Conservation (phyloP, 306 rosid species). For the Abrus pulchellus region DNA sequence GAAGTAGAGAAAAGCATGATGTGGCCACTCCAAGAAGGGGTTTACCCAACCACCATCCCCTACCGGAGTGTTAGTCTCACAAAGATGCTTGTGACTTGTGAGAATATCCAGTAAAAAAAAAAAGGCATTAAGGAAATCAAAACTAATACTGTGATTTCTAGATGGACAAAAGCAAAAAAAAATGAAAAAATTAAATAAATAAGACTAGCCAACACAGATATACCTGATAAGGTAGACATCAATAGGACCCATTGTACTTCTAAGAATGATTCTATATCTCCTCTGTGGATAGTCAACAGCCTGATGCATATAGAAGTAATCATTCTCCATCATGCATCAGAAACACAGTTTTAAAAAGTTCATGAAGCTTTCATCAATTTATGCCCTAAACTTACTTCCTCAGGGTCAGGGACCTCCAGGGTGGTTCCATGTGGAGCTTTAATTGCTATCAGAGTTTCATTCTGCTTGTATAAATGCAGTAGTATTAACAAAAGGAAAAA, state of each 20-base stretch:
- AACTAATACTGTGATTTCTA: conserved; percentile 41
- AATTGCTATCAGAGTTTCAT: conserved; percentile 96
- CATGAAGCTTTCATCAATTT: conserved; percentile 46
- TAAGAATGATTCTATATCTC: conserved; percentile 91
- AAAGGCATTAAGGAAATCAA: conserved; percentile 8
- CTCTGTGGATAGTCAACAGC: conserved; percentile 91
- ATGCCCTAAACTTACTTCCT: conserved; percentile 77
- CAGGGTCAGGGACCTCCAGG: conserved; percentile 98
- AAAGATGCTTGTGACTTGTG: neutral
- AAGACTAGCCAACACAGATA: conserved; percentile 40
- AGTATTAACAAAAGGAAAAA: conserved; percentile 47
- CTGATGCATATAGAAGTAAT: conserved; percentile 61
- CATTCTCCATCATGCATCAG: conserved; percentile 51
- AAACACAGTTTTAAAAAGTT: conserved; percentile 43
- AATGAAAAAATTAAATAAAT: neutral
- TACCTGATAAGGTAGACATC: conserved; percentile 99
- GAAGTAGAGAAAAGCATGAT: neutral
- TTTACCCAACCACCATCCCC: neutral
- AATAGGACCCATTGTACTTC: conserved; percentile 99
- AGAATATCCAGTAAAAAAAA: neutral
- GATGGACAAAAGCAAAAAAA: neutral
- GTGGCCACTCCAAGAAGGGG: neutral
- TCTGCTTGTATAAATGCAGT: conserved; percentile 60
- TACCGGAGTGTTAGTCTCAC: neutral
- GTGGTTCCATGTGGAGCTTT: conserved; percentile 99